Evolutionary conservation across 805 yeast genomes (phyloP), one percentile per base, ranked within the genome.

Genomic region (Kluyveromyces dobzhanskii): DNA sequence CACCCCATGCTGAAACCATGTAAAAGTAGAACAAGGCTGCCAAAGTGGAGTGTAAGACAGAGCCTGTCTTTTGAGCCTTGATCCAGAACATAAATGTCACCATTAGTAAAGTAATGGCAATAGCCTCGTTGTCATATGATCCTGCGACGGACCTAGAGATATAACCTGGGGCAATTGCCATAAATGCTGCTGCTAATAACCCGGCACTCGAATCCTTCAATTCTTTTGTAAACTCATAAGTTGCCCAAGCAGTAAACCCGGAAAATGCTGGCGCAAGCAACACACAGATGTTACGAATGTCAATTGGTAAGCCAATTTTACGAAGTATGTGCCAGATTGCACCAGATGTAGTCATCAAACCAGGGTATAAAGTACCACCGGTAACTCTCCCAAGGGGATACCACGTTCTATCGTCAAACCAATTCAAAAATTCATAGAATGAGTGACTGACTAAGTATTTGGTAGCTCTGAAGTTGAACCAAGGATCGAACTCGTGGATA

Each of bases 1-100:
- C 99, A 70, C 99, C 99, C 97, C 99, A 88, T 10, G 99, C 98
- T 35, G 94, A 80, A 38, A 92, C 99, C 99, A 92, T 92, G 71
- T 92, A 92, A 65, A 94, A 92, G 68, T 94, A 92, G 53, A 79
- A 82, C 25, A 86, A 59, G 1, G 98, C 94, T 21, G 97, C 78
- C 50, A 82, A 66, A 2, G 90, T 70, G 9, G 86, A 92, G 70
- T 79, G 85, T 48, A 85, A 72, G 13, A 88, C 78, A 1, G 95
- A 85, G 33, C 98, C 99, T 29, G 82, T 69, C 62, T 90, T 90
- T 62, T 85, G 75, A 10, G 96, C 81, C 66, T 87, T 88, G 64
- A 92, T 82, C 99, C 99, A 92, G 44, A 86, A 73, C 70, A 78
- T 88, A 62, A 94, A 92, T 4, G 98, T 85, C 26, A 88, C 83